These are phyloP conservation scores for Auricularia heimuer DNA, from an alignment of 768 basidiomycete species.

Conservation along the genomic window DNA sequence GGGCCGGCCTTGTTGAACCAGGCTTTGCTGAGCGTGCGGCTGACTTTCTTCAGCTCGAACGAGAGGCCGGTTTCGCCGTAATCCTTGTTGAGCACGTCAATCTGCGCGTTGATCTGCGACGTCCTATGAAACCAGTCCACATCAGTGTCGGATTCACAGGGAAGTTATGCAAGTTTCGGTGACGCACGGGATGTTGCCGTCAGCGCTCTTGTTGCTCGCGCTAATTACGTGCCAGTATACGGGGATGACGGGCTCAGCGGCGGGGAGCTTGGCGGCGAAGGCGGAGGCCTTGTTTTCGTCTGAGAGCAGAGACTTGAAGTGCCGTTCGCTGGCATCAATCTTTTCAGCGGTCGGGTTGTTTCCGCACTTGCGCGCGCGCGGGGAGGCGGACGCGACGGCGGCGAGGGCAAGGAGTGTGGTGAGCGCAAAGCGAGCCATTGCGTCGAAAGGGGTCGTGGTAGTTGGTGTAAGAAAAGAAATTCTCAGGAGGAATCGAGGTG, in stretches of 20 bases:
- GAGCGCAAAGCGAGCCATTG: neutral
- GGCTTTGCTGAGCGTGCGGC: constrained; percentile 32
- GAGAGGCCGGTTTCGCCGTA: constrained; percentile 30
- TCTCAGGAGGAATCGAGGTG: too few species aligned
- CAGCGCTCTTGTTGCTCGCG: neutral
- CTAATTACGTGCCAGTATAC: neutral
- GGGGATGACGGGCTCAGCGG: neutral
- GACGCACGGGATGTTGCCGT: neutral
- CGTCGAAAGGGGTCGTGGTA: too few species aligned
- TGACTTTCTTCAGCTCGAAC: constrained; percentile 32
- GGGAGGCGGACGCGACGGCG: neutral
- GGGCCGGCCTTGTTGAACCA: constrained; percentile 43
- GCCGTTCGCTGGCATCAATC: neutral
- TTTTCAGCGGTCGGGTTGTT: neutral
- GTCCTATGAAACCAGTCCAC: neutral
- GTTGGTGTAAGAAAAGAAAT: too few species aligned
- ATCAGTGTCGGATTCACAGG: too few species aligned
- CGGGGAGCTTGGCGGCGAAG: too few species aligned
- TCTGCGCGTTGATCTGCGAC: constrained; percentile 28
- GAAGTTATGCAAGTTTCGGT: neutral
- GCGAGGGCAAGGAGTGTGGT: constrained; percentile 1
- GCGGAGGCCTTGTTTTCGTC: too few species aligned
- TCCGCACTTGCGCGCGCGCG: neutral
- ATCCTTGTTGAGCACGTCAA: constrained; percentile 31
- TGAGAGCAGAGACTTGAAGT: neutral